These are phyloP conservation scores for Pleurotus platypus DNA, from an alignment of 768 basidiomycete species.

Conservation along the genomic window DNA sequence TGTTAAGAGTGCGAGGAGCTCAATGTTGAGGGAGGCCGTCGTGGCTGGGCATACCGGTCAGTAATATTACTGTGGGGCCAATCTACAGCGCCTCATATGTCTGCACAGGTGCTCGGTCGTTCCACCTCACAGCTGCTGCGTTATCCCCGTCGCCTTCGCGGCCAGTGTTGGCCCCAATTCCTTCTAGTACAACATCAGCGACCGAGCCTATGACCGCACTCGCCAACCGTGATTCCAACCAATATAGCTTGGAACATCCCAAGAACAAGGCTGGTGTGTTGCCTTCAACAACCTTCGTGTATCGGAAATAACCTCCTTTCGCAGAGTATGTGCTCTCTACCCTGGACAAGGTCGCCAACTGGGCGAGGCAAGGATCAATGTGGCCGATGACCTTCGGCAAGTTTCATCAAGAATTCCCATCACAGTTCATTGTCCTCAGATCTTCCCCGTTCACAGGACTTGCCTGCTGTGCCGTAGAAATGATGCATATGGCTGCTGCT, in stretches of 20 bases:
- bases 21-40: background rate
- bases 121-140: background rate
- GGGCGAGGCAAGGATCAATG: constrained; percentile 97
- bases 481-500: constrained; percentile 99
- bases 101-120: background rate
- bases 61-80: background rate
- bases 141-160: constrained; percentile 4
- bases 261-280: constrained; percentile 81
- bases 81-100: background rate
- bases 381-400: constrained; percentile 98
- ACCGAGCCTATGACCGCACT: constrained; percentile 63
- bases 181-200: constrained; percentile 39
- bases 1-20: background rate
- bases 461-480: constrained; percentile 98
- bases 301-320: background rate
- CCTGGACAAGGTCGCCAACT: constrained; percentile 94
- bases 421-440: background rate
- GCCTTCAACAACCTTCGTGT: background rate
- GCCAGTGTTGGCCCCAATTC: constrained; percentile 11
- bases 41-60: background rate
- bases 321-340: constrained; percentile 95
- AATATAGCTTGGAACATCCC: constrained; percentile 83
- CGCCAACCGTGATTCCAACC: constrained; percentile 78
- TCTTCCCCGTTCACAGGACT: constrained; percentile 52
- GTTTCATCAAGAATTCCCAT: constrained; percentile 11